These are phyloP conservation scores for Fusarium falciforme DNA, from an alignment of 2,329 filamentous ascomycete species.

Conservation along the genomic window DNA sequence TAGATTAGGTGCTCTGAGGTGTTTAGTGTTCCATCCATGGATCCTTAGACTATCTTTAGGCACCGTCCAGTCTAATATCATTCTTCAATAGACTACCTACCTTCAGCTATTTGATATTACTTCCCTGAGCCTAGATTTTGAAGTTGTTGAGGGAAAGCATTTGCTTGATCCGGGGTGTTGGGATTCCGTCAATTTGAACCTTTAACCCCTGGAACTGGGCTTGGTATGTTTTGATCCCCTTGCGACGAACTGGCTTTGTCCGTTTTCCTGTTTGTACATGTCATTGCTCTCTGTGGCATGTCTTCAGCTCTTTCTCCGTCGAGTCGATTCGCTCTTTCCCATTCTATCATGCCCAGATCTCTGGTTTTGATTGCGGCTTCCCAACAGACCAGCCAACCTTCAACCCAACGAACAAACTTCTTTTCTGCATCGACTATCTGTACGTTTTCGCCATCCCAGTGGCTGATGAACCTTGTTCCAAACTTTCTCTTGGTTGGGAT, in stretches of 20 bases:
- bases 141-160: too few species aligned
- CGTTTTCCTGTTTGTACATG: neutral
- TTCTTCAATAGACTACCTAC: neutral
- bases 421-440: too few species aligned
- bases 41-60: neutral
- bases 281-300: neutral
- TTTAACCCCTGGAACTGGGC: neutral
- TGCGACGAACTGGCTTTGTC: neutral
- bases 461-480: neutral
- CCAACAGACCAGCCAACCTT: too few species aligned
- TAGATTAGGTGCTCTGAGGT: too few species aligned
- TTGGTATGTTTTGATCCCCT: neutral
- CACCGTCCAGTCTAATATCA: neutral
- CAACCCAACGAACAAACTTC: too few species aligned
- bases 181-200: too few species aligned
- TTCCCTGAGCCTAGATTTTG: too few species aligned
- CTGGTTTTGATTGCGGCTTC: too few species aligned
- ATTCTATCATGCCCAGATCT: neutral
- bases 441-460: neutral
- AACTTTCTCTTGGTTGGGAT: too few species aligned
- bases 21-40: too few species aligned
- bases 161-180: neutral
- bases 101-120: neutral
- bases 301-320: neutral
- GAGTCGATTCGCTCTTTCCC: neutral